phyloP scores from a whole-genome alignment of 1,284 basidiomycete species.

The Rhodotorula glutinis region DNA sequence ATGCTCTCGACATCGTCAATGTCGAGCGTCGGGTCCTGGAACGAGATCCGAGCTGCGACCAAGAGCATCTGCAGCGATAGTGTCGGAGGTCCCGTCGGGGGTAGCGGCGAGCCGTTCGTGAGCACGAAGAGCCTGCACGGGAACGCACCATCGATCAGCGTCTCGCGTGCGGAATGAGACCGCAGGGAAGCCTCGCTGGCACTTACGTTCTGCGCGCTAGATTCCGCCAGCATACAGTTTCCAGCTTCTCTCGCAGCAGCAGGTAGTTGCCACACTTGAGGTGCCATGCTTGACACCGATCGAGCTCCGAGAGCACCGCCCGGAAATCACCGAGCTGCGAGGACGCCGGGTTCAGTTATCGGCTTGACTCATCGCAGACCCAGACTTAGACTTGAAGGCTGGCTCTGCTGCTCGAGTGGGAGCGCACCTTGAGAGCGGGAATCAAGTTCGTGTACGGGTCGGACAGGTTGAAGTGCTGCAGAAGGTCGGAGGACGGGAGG shows the following conservation, averaged over 20 bases:
- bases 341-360: too few relatives aligned
- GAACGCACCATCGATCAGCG: too few relatives aligned
- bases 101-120: constrained; percentile 31
- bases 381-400: too few relatives aligned
- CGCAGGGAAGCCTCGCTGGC: background rate
- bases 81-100: constrained; percentile 45
- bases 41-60: constrained; percentile 45
- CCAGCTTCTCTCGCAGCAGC: constrained; percentile 49
- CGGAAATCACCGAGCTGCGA: constrained; percentile 42
- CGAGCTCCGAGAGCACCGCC: constrained; percentile 42
- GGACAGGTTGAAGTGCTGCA: constrained; percentile 44
- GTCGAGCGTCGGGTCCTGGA: constrained; percentile 45
- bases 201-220: constrained; percentile 47
- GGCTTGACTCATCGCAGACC: too few relatives aligned
- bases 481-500: constrained; percentile 45
- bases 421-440: constrained; percentile 23
- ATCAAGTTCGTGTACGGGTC: constrained; percentile 42
- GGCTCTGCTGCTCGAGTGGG: too few relatives aligned
- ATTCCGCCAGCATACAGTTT: constrained; percentile 51
- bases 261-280: constrained; percentile 47
- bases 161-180: background rate
- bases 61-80: constrained; percentile 44
- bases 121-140: constrained; percentile 28
- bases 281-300: constrained; percentile 47
- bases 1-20: constrained; percentile 50